Percentiles rank a stretch among this genome's conserved stretches.
phyloP scores from a whole-genome alignment of 2,329 filamentous ascomycete genomes.

The Arachnomyces sp. region DNA sequence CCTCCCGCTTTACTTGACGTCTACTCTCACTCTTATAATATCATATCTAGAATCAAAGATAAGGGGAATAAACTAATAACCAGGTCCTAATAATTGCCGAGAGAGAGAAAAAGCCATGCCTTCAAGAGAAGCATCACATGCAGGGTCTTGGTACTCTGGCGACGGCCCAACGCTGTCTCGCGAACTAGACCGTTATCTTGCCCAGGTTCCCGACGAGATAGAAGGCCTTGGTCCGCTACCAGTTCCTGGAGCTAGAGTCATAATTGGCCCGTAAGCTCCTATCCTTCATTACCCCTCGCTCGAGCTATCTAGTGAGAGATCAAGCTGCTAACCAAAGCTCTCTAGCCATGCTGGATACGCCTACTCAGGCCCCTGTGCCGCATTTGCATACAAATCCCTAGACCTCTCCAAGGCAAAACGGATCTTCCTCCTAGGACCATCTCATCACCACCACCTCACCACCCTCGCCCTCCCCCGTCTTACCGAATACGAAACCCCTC shows the following conservation, averaged over 20 bases:
- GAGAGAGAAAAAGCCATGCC: constrained; percentile 23
- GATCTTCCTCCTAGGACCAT: constrained; percentile 86
- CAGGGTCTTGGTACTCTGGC: constrained; percentile 78
- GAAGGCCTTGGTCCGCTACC: constrained; percentile 60
- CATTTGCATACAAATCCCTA: constrained; percentile 86
- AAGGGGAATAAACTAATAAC: not conserved
- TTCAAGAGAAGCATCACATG: constrained; percentile 60
- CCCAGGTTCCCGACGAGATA: constrained; percentile 59
- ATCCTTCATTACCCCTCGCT: constrained; percentile 2
- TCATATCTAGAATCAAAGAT: not conserved
- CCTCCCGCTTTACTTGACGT: constrained; percentile 4
- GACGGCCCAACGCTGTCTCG: constrained; percentile 51
- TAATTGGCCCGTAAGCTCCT: constrained; percentile 79
- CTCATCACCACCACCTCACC: constrained; percentile 74
- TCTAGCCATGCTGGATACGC: constrained; percentile 83
- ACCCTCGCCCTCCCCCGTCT: constrained; percentile 71
- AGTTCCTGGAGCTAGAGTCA: constrained; percentile 64
- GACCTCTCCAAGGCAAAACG: constrained; percentile 77
- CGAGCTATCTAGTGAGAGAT: constrained; percentile 9
- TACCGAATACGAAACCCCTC: constrained; percentile 40
- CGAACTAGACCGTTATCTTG: constrained; percentile 71
- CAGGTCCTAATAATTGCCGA: not conserved
- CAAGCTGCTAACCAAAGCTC: constrained; percentile 22
- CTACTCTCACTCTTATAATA: not conserved
- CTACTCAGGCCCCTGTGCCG: constrained; percentile 86